phyloP scores from a whole-genome alignment of 306 rosid genomes.

The Acmispon strigosus region DNA sequence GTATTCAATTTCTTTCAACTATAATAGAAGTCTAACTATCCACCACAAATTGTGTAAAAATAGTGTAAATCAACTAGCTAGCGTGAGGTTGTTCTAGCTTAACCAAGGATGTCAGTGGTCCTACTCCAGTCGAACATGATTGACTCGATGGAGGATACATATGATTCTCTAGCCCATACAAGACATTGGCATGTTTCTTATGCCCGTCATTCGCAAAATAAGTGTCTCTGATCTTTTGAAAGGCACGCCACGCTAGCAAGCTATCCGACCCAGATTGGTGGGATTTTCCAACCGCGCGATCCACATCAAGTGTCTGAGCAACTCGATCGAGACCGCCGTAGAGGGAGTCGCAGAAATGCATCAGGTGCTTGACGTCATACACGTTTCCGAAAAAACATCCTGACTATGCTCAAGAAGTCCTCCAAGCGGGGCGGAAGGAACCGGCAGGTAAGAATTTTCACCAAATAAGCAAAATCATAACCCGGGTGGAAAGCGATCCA shows the following conservation, averaged over 20 bases:
- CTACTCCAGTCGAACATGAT: too few species aligned
- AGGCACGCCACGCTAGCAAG: constrained; percentile 69
- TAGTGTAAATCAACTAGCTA: too few species aligned
- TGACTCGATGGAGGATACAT: too few species aligned
- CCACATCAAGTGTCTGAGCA: constrained; percentile 48
- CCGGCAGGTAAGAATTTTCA: constrained; percentile 50
- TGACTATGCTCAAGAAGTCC: constrained; percentile 32
- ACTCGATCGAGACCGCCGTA: constrained; percentile 74
- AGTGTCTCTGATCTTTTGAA: constrained; percentile 59
- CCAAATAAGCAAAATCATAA: constrained; percentile 61
- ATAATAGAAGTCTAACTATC: too few species aligned
- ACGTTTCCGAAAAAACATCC: constrained; percentile 40
- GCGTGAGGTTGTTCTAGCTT: background rate
- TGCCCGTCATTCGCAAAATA: constrained; percentile 49
- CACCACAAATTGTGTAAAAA: too few species aligned
- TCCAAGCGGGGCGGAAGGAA: constrained; percentile 30
- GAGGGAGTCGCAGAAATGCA: constrained; percentile 50
- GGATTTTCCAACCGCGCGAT: constrained; percentile 66
- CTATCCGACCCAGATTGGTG: constrained; percentile 89
- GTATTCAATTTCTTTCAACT: too few species aligned
- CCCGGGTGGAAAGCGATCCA: constrained; percentile 75
- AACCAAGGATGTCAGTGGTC: background rate
- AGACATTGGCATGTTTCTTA: constrained; percentile 55
- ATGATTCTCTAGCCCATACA: constrained; percentile 46
- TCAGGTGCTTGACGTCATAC: constrained; percentile 72